phyloP scores from a whole-genome alignment of 106 monocot species.

The Amphibolis antarctica region DNA sequence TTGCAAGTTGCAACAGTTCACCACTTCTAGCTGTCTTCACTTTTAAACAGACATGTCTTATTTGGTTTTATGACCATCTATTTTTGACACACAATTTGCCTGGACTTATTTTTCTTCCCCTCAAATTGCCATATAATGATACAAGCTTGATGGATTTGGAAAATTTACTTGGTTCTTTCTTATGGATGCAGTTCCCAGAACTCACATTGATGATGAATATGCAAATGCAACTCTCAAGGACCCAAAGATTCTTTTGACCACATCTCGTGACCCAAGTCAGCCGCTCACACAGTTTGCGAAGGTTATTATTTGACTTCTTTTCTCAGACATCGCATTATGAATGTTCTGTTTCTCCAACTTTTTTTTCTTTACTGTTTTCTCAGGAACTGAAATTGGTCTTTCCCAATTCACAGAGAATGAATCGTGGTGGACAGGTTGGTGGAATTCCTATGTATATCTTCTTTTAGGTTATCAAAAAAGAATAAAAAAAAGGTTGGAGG shows the following conservation, averaged over 20 bases:
- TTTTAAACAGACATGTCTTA: too few relatives aligned
- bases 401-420: slow-evolving; percentile 86
- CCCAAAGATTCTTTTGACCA: slow-evolving; percentile 23
- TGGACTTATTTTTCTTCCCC: not conserved
- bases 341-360: not conserved
- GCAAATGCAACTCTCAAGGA: slow-evolving; percentile 21
- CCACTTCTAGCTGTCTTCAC: too few relatives aligned
- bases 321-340: not conserved
- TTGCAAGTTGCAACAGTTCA: too few relatives aligned
- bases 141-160: not conserved
- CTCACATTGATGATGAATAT: slow-evolving; percentile 24
- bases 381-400: slow-evolving; percentile 92
- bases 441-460: not conserved
- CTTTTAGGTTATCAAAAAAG: not conserved
- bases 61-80: not conserved
- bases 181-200: slow-evolving; percentile 13
- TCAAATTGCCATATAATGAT: not conserved
- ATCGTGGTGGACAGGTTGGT: slow-evolving; percentile 94
- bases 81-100: not conserved
- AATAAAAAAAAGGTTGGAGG: too few relatives aligned
- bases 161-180: not conserved
- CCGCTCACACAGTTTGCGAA: slow-evolving; percentile 91
- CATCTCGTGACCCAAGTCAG: slow-evolving; percentile 81
- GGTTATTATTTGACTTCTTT: slow-evolving; percentile 19
- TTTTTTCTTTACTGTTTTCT: not conserved